phyloP scores from a whole-genome alignment of 805 yeast genomes.

The Cyberlindnera maritima region DNA sequence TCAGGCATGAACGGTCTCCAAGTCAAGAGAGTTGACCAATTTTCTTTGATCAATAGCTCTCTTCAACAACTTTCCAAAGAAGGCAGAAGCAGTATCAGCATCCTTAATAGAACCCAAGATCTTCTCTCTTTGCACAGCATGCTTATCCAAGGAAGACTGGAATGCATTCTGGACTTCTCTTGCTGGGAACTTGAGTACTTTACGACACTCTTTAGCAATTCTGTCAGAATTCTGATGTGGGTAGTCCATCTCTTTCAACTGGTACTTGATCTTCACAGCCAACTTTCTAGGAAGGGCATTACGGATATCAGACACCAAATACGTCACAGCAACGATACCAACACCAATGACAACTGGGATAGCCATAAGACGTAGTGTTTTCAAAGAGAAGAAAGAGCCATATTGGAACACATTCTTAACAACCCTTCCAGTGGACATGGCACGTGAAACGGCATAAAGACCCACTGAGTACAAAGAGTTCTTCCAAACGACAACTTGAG shows the following conservation, averaged over 20 bases:
- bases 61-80: constrained; percentile 49
- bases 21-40: constrained; percentile 40
- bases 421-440: constrained; percentile 36
- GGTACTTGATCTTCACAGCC: constrained; percentile 63
- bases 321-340: constrained; percentile 53
- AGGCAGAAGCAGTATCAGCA: constrained; percentile 53
- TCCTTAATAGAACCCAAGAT: constrained; percentile 49
- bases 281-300: constrained; percentile 84
- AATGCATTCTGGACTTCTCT: constrained; percentile 74
- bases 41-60: constrained; percentile 43
- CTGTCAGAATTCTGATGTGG: constrained; percentile 75
- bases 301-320: constrained; percentile 78
- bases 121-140: constrained; percentile 54
- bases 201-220: constrained; percentile 76
- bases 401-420: constrained; percentile 34
- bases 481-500: constrained; percentile 27
- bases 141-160: constrained; percentile 63
- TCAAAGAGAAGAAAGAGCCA: constrained; percentile 37
- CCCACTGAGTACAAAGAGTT: constrained; percentile 30
- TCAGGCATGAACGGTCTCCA: constrained; percentile 30
- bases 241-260: constrained; percentile 68
- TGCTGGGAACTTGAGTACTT: constrained; percentile 77
- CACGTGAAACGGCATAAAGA: constrained; percentile 28
- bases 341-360: constrained; percentile 52
- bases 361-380: constrained; percentile 42